These are phyloP conservation scores for Tuber melanosporum DNA, from an alignment of 495 filamentous ascomycete species.

Conservation along the genomic window DNA sequence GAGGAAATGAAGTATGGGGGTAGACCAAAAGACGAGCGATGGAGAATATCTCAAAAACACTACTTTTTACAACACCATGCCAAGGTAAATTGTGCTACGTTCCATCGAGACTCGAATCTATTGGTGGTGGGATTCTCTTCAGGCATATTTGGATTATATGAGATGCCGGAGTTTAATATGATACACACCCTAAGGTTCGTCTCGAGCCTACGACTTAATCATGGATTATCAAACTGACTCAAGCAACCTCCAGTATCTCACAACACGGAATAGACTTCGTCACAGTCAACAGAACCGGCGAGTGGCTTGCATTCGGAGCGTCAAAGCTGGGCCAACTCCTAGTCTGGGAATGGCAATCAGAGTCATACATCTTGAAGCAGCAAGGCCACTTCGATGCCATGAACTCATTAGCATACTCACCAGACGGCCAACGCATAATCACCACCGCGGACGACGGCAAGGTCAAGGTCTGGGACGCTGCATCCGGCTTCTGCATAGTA, in stretches of 20 bases:
- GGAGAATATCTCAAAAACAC: slow-evolving; percentile 79
- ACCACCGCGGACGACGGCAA: slow-evolving; percentile 94
- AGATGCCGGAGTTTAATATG: slow-evolving; percentile 92
- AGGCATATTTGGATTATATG: slow-evolving; percentile 86
- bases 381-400: slow-evolving; percentile 97
- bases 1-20: slow-evolving; percentile 56
- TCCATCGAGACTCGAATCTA: slow-evolving; percentile 77
- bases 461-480: slow-evolving; percentile 95
- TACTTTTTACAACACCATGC: slow-evolving; percentile 90
- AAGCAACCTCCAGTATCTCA: slow-evolving; percentile 61
- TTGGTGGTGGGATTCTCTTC: slow-evolving; percentile 91
- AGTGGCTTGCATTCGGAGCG: slow-evolving; percentile 97
- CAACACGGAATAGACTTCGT: slow-evolving; percentile 93
- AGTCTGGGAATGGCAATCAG: slow-evolving; percentile 99
- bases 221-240: neutral
- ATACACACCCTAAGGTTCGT: slow-evolving; percentile 71
- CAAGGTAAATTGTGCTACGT: slow-evolving; percentile 78
- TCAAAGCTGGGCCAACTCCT: slow-evolving; percentile 88
- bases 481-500: slow-evolving; percentile 93
- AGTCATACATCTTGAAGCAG: slow-evolving; percentile 98
- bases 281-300: slow-evolving; percentile 83
- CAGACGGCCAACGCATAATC: slow-evolving; percentile 84
- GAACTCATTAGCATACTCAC: slow-evolving; percentile 87
- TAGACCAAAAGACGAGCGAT: slow-evolving; percentile 53
- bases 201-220: slow-evolving; percentile 33